Conservation (phyloP, 2,329 filamentous ascomycete genomes). For the Xylaria sp. region DNA sequence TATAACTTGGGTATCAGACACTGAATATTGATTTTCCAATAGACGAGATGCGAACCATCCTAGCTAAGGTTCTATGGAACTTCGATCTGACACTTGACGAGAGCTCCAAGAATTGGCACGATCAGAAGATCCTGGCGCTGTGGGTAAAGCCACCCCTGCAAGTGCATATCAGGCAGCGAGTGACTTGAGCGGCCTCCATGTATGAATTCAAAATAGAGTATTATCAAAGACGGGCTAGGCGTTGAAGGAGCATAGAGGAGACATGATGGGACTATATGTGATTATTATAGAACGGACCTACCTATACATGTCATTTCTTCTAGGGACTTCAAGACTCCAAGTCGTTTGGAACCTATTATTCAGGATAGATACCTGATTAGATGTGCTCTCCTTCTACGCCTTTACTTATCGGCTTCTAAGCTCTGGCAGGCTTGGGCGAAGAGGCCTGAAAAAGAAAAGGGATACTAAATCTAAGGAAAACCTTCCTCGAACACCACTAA, state of each 20-base stretch:
- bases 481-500: too few species aligned
- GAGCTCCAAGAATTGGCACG: slow-evolving; percentile 40
- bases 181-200: not conserved
- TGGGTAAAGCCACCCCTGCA: slow-evolving; percentile 45
- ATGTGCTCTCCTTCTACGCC: not conserved
- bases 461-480: too few species aligned
- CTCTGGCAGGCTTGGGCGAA: not conserved
- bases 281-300: slow-evolving; percentile 8
- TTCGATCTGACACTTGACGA: slow-evolving; percentile 43
- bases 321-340: not conserved
- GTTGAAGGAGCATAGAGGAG: slow-evolving; percentile 14
- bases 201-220: slow-evolving; percentile 11
- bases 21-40: not conserved
- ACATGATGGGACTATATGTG: not conserved
- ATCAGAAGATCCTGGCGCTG: slow-evolving; percentile 41
- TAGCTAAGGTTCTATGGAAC: slow-evolving; percentile 44
- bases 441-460: too few species aligned
- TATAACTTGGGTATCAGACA: not conserved
- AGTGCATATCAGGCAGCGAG: slow-evolving; percentile 35
- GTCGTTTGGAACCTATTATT: not conserved
- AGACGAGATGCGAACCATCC: slow-evolving; percentile 46
- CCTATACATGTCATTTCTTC: not conserved
- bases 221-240: slow-evolving; percentile 5
- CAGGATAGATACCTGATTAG: too few species aligned
- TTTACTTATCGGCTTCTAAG: not conserved